Conservation (phyloP, 2,329 filamentous ascomycete species). For the Calonectria multiphialidica region DNA sequence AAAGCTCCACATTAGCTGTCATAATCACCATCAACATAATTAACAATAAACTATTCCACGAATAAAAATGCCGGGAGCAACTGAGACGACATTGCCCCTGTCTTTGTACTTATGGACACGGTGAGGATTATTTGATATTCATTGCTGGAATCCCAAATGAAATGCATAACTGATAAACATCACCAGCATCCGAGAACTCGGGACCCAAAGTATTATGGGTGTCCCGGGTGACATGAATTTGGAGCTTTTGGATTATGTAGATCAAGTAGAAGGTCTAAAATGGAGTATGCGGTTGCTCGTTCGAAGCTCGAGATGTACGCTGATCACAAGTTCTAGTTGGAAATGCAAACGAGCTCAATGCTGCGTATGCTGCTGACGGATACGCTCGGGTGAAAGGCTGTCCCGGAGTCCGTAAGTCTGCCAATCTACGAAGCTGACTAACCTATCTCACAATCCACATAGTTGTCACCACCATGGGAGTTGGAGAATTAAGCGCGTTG, state of each 20-base stretch:
- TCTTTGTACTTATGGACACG: conserved; percentile 20
- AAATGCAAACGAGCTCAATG: conserved; percentile 26
- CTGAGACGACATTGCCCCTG: neutral
- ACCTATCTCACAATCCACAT: neutral
- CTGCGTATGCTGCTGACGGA: conserved; percentile 29
- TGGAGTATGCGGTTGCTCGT: neutral
- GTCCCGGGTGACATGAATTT: conserved; percentile 27
- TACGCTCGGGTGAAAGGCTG: conserved; percentile 24
- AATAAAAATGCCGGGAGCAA: conserved; percentile 9
- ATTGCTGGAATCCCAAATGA: no score
- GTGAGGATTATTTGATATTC: no score
- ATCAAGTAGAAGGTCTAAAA: conserved; percentile 9
- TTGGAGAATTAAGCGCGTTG: conserved; percentile 22
- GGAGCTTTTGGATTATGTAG: conserved; percentile 24
- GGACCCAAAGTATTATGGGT: conserved; percentile 21
- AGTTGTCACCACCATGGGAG: conserved; percentile 28
- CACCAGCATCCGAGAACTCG: conserved; percentile 18
- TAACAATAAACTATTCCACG: no score
- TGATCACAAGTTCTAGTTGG: conserved; percentile 9
- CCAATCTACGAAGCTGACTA: no score
- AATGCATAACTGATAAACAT: no score
- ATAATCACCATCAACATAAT: no score
- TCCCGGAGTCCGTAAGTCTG: conserved; percentile 17
- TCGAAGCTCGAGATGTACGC: neutral
- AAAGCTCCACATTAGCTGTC: no score